Conservation (phyloP, 1,139 yeast genomes). For the Kodamaea arcana region DNA sequence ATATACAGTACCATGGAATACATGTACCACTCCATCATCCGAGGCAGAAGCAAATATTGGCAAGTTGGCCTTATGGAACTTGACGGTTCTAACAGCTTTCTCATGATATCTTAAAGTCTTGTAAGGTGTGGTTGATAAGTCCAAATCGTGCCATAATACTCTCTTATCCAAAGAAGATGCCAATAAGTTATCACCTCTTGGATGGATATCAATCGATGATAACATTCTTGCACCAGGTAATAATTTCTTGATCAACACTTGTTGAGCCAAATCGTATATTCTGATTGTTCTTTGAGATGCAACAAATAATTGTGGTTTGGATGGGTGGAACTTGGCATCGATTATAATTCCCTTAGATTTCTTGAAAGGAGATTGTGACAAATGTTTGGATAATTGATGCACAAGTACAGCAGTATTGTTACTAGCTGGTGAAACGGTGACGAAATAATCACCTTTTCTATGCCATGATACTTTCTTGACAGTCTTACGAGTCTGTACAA, state of each 20-base stretch:
- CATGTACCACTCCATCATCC: conserved; percentile 90
- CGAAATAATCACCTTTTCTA: conserved; percentile 94
- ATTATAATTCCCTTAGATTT: conserved; percentile 91
- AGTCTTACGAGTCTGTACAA: conserved; percentile 65
- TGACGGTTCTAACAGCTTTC: conserved; percentile 85
- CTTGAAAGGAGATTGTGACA: conserved; percentile 95
- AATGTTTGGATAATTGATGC: conserved; percentile 91
- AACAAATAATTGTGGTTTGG: conserved; percentile 89
- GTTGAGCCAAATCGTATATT: conserved; percentile 85
- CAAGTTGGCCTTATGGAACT: conserved; percentile 77
- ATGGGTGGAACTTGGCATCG: conserved; percentile 97
- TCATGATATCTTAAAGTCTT: conserved; percentile 93
- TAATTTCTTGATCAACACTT: conserved; percentile 74
- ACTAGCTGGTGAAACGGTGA: conserved; percentile 87
- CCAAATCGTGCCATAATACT: conserved; percentile 96
- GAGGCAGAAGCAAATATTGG: conserved; percentile 96
- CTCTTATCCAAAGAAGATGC: conserved; percentile 94
- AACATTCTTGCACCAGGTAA: conserved; percentile 97
- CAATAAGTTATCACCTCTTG: conserved; percentile 89
- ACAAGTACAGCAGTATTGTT: conserved; percentile 86
- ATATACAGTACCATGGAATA: conserved; percentile 95
- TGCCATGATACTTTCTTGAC: conserved; percentile 92
- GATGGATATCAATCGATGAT: conserved; percentile 87
- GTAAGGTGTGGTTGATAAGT: conserved; percentile 84
- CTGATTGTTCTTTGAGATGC: conserved; percentile 91